A percentile compares a stretch with the other conserved stretches of the same genome.
phyloP scores from a whole-genome alignment of 2,329 filamentous ascomycete species.

The Claviceps monticola region DNA sequence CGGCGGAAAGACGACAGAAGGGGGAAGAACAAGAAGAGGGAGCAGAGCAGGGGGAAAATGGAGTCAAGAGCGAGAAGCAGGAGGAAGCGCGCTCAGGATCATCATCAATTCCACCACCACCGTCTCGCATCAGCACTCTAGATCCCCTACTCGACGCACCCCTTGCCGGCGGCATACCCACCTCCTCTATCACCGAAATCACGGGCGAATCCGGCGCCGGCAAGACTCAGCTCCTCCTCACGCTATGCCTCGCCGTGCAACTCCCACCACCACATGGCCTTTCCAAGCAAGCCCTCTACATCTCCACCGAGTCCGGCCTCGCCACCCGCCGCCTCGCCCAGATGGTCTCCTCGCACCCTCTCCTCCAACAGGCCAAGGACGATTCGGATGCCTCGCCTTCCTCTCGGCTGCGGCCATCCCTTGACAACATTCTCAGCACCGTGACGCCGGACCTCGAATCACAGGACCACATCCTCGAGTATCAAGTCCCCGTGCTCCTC shows the following conservation, averaged over 20 bases:
- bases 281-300: constrained; percentile 67
- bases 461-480: constrained; percentile 88
- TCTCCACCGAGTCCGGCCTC: constrained; percentile 81
- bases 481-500: constrained; percentile 80
- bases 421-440: constrained; percentile 67
- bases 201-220: constrained; percentile 87
- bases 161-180: constrained; percentile 67
- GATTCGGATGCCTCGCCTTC: constrained; percentile 6
- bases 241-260: constrained; percentile 72
- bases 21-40: background rate
- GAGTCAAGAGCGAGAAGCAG: background rate
- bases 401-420: constrained; percentile 34
- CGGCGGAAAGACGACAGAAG: background rate
- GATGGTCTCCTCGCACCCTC: constrained; percentile 55
- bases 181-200: constrained; percentile 74
- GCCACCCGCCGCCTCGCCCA: constrained; percentile 71
- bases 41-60: background rate
- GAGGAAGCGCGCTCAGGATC: background rate
- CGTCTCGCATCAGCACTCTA: constrained; percentile 56
- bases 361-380: constrained; percentile 27
- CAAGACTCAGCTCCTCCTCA: constrained; percentile 87
- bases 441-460: constrained; percentile 81
- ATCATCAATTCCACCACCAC: background rate
- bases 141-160: constrained; percentile 55
- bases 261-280: constrained; percentile 61